A percentile compares a stretch with the other conserved stretches of the same genome.
Evolutionary conservation across 345 rosid species (phyloP).

Genomic region (Ailanthus altissimus): DNA sequence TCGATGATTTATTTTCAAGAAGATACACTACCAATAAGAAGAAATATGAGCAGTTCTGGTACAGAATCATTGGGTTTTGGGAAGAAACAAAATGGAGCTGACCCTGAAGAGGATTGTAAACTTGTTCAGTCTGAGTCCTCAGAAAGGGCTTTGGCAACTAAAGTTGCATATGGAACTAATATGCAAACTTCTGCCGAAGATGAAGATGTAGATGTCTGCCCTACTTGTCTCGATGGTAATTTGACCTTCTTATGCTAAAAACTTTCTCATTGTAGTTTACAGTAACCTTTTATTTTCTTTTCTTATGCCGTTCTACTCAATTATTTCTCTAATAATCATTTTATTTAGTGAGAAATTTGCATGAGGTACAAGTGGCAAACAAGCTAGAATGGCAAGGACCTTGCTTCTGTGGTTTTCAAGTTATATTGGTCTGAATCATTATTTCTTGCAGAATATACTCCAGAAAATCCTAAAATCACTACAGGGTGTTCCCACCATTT

Average conservation of each 20-base stretch:
- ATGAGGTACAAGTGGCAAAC: slow-evolving; percentile 1
- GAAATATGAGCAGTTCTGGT: slow-evolving; percentile 48
- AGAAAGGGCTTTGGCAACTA: slow-evolving; percentile 38
- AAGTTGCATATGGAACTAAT: slow-evolving; percentile 34
- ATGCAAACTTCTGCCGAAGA: slow-evolving; percentile 47
- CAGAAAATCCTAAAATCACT: slow-evolving; percentile 63
- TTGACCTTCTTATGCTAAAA: not conserved
- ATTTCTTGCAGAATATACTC: slow-evolving; percentile 58
- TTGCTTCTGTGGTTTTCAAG: not conserved
- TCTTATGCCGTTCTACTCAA: not conserved
- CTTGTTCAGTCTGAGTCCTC: slow-evolving; percentile 38
- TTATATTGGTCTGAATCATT: slow-evolving; percentile 8
- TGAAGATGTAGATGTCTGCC: slow-evolving; percentile 69
- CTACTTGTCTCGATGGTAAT: slow-evolving; percentile 74
- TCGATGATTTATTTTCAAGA: slow-evolving; percentile 56
- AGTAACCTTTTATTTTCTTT: not conserved
- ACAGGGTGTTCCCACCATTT: slow-evolving; percentile 65
- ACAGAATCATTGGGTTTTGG: slow-evolving; percentile 45
- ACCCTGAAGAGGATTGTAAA: slow-evolving; percentile 44
- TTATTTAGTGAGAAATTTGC: not conserved
- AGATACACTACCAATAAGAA: slow-evolving; percentile 53
- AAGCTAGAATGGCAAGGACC: not conserved
- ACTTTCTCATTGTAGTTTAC: slow-evolving; percentile 1
- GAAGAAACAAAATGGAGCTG: slow-evolving; percentile 46
- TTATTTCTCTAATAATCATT: not conserved